Evolutionary conservation across 208 protist genomes (phyloP), one percentile per base, ranked within the genome.

Genomic region (Trypanosoma conorhini): DNA sequence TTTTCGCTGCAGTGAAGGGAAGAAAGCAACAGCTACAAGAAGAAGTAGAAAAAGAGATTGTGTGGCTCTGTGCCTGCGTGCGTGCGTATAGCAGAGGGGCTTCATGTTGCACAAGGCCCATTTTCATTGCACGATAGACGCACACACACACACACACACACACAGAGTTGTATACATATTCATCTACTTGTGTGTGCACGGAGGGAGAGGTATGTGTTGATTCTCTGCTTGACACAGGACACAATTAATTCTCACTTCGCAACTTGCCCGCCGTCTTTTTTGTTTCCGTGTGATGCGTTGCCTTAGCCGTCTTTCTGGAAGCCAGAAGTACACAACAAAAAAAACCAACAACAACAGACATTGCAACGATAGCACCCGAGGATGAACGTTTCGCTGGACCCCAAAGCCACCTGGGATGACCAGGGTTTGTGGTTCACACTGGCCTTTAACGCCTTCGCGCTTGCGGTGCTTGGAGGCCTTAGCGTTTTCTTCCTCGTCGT

Each of bases 371-470:
- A 31, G 13, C 24, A 24, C 38, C 26, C 26, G 4, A 30, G 48
- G 28, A 67, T 71, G 51, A 22, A 62, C 28, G 0, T 13, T 44
- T 22, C 58, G 19, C 72, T 76, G 28, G n/a, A 55, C 31, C 70
- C 56, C 19, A 13, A 44, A 26, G 2, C 79, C 50, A 81, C 62
- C 31, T 95, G 86, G 79, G 86, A 95, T 74, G 87, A 95, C 59
- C 81, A 95, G n/a, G 90, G 90, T 13, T 76, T 95, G 57, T 79
- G 79, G 51, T 79, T 90, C 60, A 82, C 88, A 12, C 58, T 91
- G 26, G 50, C 85, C 17, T 69, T 91, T 0, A 78, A 84, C 19
- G 40, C 48, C 31, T 51, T 74, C 19, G 22, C 85, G 12, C 64
- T 87, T 21, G 35, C 66, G 35, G 51, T 81, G 51, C 80, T 92